phyloP scores from a whole-genome alignment of 768 basidiomycete species.

The Leccinum obscurum region DNA sequence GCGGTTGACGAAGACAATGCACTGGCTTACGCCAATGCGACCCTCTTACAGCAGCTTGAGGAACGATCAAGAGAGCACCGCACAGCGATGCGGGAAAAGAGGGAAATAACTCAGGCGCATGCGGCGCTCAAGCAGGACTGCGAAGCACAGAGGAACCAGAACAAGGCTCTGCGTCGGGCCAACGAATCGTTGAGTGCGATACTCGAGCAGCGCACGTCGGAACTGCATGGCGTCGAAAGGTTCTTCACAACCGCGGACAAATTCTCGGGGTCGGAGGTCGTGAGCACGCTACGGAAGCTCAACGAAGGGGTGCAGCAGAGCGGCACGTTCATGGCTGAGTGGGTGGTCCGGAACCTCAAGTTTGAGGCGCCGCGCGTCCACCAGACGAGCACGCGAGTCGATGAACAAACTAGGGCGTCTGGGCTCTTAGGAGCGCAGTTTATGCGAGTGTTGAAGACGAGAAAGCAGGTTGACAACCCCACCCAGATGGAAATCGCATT shows the following conservation, averaged over 20 bases:
- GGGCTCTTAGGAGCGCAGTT: constrained; percentile 18
- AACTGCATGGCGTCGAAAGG: constrained; percentile 42
- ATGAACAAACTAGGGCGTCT: constrained; percentile 10
- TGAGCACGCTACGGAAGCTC: constrained; percentile 41
- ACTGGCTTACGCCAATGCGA: neutral
- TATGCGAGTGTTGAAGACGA: constrained; percentile 18
- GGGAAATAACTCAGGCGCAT: neutral
- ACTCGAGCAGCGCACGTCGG: constrained; percentile 41
- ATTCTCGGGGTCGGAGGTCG: constrained; percentile 46
- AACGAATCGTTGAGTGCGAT: constrained; percentile 19
- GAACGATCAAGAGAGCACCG: constrained; percentile 5
- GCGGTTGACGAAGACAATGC: neutral
- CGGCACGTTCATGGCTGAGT: constrained; percentile 44
- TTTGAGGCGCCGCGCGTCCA: constrained; percentile 15
- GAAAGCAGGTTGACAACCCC: constrained; percentile 25
- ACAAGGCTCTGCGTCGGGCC: constrained; percentile 2
- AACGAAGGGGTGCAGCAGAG: constrained; percentile 49
- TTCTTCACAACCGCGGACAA: constrained; percentile 44
- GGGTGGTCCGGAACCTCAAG: constrained; percentile 39
- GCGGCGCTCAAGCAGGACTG: constrained; percentile 7
- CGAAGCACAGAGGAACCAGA: constrained; percentile 14
- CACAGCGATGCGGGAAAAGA: constrained; percentile 6
- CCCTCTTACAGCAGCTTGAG: neutral
- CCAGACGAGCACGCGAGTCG: constrained; percentile 4
- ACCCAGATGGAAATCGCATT: constrained; percentile 35